Conservation (phyloP, 805 yeast species). For the Cyberlindnera petersonii region DNA sequence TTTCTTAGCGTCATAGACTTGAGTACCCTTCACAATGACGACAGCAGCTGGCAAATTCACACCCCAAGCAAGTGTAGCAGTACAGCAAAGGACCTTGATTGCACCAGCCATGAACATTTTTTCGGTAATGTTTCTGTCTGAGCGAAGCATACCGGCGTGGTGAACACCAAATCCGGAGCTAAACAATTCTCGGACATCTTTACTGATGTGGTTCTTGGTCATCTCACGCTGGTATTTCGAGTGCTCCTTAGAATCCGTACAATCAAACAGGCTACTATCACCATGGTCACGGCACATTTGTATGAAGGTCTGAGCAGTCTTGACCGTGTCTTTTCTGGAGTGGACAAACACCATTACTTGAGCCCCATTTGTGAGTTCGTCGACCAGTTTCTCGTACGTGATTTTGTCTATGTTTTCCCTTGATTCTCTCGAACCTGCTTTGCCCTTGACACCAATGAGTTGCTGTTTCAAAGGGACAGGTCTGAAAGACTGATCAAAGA, state of each 20-base stretch:
- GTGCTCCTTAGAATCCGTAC: slow-evolving; percentile 40
- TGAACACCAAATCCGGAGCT: slow-evolving; percentile 85
- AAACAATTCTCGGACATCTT: slow-evolving; percentile 77
- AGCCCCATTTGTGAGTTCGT: slow-evolving; percentile 61
- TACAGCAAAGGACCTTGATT: slow-evolving; percentile 86
- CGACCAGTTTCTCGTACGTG: slow-evolving; percentile 70
- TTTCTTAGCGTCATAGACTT: slow-evolving; percentile 86
- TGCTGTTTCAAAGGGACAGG: slow-evolving; percentile 93
- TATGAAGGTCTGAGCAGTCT: slow-evolving; percentile 71
- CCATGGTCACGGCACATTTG: slow-evolving; percentile 59
- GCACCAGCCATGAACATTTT: slow-evolving; percentile 82
- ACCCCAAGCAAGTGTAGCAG: slow-evolving; percentile 99
- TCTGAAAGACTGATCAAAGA: slow-evolving; percentile 86
- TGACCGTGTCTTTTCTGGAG: slow-evolving; percentile 88
- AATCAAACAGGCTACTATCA: slow-evolving; percentile 57
- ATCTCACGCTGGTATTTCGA: slow-evolving; percentile 59
- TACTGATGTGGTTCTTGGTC: slow-evolving; percentile 63
- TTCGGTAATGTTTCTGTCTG: slow-evolving; percentile 88
- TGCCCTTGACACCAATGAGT: slow-evolving; percentile 80
- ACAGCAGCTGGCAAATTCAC: slow-evolving; percentile 97
- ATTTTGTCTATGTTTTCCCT: slow-evolving; percentile 71
- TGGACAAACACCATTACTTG: slow-evolving; percentile 98
- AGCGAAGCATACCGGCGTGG: slow-evolving; percentile 94
- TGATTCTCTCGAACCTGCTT: slow-evolving; percentile 67
- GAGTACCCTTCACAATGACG: slow-evolving; percentile 94